Conservation (phyloP, 129 eudicot genomes). For the Dittrichia graveolens region DNA sequence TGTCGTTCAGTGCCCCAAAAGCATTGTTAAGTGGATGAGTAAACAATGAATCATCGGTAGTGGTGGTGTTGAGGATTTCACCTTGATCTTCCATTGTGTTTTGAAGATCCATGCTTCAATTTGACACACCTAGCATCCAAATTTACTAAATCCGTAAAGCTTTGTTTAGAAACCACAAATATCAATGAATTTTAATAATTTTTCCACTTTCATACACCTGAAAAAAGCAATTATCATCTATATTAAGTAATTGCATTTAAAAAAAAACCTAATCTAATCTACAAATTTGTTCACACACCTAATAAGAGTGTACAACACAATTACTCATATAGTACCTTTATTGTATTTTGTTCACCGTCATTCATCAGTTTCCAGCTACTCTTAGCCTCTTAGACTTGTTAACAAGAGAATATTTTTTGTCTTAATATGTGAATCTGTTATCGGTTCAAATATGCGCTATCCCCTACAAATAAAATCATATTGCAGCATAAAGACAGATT, state of each 20-base stretch:
- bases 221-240: background rate
- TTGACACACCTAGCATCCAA: conserved; percentile 7
- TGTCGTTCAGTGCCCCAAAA: conserved; percentile 55
- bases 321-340: too few species aligned
- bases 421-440: too few species aligned
- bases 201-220: conserved; percentile 13
- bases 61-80: conserved; percentile 5
- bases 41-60: background rate
- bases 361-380: too few species aligned
- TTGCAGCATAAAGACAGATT: too few species aligned
- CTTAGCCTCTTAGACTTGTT: too few species aligned
- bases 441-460: too few species aligned
- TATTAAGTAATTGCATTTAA: background rate
- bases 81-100: conserved; percentile 14
- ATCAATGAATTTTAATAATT: background rate
- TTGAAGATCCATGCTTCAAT: conserved; percentile 17
- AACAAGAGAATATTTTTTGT: too few species aligned
- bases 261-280: background rate
- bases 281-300: background rate
- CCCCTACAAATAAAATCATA: too few species aligned
- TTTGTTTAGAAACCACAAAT: too few species aligned
- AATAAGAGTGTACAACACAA: too few species aligned
- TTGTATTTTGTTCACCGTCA: background rate
- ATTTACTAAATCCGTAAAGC: background rate
- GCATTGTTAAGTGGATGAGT: conserved; percentile 56